Evolutionary conservation across 2,329 filamentous ascomycete genomes (phyloP), one percentile per base, ranked within the genome.

Genomic region (Leptographium radiaticola): DNA sequence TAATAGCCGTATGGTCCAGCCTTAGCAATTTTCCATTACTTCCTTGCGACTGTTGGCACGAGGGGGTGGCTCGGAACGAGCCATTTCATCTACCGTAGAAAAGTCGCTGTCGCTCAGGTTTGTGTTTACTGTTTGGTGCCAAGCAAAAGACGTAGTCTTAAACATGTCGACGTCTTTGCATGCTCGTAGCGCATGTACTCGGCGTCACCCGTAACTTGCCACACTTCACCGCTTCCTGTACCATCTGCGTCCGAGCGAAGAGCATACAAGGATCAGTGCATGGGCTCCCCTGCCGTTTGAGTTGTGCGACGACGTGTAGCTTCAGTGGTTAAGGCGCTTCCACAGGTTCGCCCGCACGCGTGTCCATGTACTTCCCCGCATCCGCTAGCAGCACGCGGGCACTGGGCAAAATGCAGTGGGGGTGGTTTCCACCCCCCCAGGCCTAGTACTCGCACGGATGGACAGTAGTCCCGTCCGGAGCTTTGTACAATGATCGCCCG

Each of bases 1-100:
- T 2, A 53, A 44, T 25, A 53, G 31, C 2, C 51, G 34, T 4
- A 53, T 34, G 6, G 51, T 38, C 51, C 51, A 49, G 38, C 44
- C 45, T 15, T 53, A 44, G 38, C 51, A 53, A 31, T 53, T 53
- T 16, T 53, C 51, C 25, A 0, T 36, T 11, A 53, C 51, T n/a
- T 49, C 51, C 16, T 43, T 48, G 51, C 46, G 46, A 36, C 18
- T 53, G 7, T n/a, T 40, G 12, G 51, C 51, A 34, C 31, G 34
- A 11, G 51, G 44, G 12, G 45, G 34, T 13, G 38, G 51, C 51
- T 49, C 51, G 10, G 11, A 30, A 8, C 20, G 51, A 31, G 45
- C 51, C 25, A 43, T 15, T 1, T 33, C 6, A 36, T 48, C 45
- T 6, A 53, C 38, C 15, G 2, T 12, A 6, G 13, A 3, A 10